Evolutionary conservation across 1,284 basidiomycete genomes (phyloP).

Genomic region (Agaricales sp.): DNA sequence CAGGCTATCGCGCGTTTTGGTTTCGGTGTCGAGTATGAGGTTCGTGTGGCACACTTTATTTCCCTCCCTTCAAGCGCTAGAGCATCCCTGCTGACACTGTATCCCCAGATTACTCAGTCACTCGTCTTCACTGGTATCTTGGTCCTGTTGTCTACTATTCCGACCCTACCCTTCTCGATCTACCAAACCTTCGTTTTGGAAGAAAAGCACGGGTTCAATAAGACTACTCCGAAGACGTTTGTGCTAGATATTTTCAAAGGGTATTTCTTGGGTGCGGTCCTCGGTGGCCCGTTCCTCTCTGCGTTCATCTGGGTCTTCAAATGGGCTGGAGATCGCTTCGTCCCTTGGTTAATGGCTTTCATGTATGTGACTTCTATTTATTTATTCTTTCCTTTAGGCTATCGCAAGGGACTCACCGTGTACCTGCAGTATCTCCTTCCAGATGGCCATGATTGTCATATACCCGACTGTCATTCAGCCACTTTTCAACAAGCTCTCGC

Average conservation of each 20-base stretch:
- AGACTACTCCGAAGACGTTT: constrained; percentile 73
- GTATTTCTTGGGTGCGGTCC: constrained; percentile 59
- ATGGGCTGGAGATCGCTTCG: constrained; percentile 86
- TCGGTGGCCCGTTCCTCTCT: constrained; percentile 87
- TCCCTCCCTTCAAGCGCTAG: constrained; percentile 7
- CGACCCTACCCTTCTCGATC: constrained; percentile 63
- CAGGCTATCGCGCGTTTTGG: constrained; percentile 39
- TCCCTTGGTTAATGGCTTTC: constrained; percentile 84
- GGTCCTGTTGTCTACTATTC: constrained; percentile 56
- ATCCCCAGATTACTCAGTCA: constrained; percentile 63
- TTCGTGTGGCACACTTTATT: constrained; percentile 20
- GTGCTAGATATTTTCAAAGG: constrained; percentile 75
- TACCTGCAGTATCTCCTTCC: constrained; percentile 61
- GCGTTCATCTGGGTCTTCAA: constrained; percentile 85
- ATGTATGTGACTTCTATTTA: constrained; percentile 33
- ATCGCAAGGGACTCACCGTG: no score
- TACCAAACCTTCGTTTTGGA: constrained; percentile 94
- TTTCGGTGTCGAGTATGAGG: constrained; percentile 59
- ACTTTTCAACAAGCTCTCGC: constrained; percentile 93
- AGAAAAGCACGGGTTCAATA: constrained; percentile 95
- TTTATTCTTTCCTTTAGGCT: not conserved
- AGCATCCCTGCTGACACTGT: not conserved
- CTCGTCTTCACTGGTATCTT: constrained; percentile 69
- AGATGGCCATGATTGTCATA: constrained; percentile 76
- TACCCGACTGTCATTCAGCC: constrained; percentile 92